A percentile compares a stretch with the other conserved stretches of the same genome.
Conservation (phyloP, 345 rosid species). For the Atalantia buxifolia region DNA sequence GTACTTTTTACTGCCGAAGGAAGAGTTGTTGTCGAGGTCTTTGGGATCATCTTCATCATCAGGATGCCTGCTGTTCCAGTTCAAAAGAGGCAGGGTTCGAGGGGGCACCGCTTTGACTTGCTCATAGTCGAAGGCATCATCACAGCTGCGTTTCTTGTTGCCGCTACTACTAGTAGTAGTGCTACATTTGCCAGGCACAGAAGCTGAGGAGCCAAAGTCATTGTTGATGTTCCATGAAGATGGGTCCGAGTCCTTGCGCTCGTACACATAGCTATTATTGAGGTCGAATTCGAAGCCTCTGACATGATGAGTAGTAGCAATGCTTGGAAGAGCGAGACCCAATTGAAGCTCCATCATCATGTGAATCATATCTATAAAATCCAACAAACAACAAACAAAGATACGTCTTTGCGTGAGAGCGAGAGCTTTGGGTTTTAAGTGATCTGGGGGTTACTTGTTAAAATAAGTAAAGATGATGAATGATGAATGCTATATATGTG, state of each 20-base stretch:
- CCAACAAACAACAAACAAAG: neutral
- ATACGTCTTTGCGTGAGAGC: neutral
- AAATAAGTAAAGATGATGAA: no score
- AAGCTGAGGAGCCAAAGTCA: neutral
- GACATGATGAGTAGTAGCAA: neutral
- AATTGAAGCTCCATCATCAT: slow-evolving; percentile 41
- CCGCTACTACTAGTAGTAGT: neutral
- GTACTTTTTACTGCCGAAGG: slow-evolving; percentile 22
- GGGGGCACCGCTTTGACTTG: slow-evolving; percentile 20
- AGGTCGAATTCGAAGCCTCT: slow-evolving; percentile 31
- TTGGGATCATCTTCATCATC: slow-evolving; percentile 19
- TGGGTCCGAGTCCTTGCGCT: slow-evolving; percentile 11
- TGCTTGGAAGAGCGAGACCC: slow-evolving; percentile 37
- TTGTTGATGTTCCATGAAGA: neutral
- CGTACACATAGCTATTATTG: slow-evolving; percentile 1
- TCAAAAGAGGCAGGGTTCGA: slow-evolving; percentile 36
- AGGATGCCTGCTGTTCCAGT: slow-evolving; percentile 14
- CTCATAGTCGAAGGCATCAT: slow-evolving; percentile 11
- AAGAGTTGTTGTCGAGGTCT: neutral
- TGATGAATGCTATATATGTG: neutral
- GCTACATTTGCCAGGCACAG: neutral
- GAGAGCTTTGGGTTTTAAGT: neutral
- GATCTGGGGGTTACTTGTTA: neutral
- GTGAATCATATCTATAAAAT: neutral
- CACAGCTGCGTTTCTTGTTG: slow-evolving; percentile 22